A percentile compares a stretch with the other conserved stretches of the same genome.
Conservation (phyloP, 768 basidiomycete genomes). For the Cyathus striatus region DNA sequence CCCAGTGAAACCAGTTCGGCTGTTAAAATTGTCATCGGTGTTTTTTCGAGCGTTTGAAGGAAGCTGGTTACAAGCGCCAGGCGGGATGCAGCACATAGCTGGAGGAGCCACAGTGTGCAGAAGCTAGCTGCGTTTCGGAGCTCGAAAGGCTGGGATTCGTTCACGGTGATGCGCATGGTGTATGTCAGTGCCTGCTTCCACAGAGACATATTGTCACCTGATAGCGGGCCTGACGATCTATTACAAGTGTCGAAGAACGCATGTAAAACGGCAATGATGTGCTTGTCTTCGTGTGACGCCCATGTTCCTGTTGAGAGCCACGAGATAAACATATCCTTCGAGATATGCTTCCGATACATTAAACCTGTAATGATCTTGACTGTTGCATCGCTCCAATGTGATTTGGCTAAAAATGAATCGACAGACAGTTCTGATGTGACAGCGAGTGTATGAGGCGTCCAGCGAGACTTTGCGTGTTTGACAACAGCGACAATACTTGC, state of each 20-base stretch:
- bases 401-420: slow-evolving; percentile 31
- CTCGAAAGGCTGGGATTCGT: slow-evolving; percentile 8
- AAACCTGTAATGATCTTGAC: slow-evolving; percentile 36
- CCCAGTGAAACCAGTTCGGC: slow-evolving; percentile 27
- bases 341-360: slow-evolving; percentile 32
- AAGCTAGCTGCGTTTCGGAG: slow-evolving; percentile 10
- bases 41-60: too few species aligned
- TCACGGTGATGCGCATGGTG: slow-evolving; percentile 11
- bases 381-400: slow-evolving; percentile 38
- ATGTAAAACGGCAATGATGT: slow-evolving; percentile 33
- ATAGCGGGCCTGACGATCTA: background rate
- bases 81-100: slow-evolving; percentile 23
- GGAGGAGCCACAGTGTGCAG: background rate
- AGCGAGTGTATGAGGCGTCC: slow-evolving; percentile 20
- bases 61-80: slow-evolving; percentile 15
- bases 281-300: slow-evolving; percentile 13
- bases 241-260: slow-evolving; percentile 40
- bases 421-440: slow-evolving; percentile 18
- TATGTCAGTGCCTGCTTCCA: slow-evolving; percentile 26
- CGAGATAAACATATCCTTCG: slow-evolving; percentile 16
- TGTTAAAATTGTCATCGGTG: slow-evolving; percentile 19
- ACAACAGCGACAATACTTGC: slow-evolving; percentile 14
- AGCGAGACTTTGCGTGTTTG: slow-evolving; percentile 20
- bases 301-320: slow-evolving; percentile 37
- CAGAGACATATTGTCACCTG: slow-evolving; percentile 10